Conservation (phyloP, 306 rosid genomes). For the Cucurbita ficifolia region DNA sequence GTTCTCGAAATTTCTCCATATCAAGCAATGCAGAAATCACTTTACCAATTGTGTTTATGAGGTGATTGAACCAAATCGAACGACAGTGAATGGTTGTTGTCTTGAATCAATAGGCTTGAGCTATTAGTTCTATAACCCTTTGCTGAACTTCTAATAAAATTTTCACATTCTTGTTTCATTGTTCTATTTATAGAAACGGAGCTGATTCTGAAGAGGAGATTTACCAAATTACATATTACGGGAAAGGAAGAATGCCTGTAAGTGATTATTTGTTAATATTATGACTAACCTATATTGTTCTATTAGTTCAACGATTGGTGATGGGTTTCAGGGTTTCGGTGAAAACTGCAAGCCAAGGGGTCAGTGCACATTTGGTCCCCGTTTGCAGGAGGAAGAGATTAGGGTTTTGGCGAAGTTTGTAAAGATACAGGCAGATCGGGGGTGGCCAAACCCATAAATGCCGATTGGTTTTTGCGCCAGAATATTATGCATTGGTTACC, state of each 20-base stretch:
- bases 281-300: too few relatives aligned
- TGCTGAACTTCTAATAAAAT: too few relatives aligned
- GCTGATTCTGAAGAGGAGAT: constrained; percentile 71
- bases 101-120: background rate
- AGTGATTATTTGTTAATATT: constrained; percentile 7
- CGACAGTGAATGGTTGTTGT: background rate
- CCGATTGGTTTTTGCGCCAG: background rate
- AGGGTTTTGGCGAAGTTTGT: constrained; percentile 75
- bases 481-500: background rate
- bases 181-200: constrained; percentile 48
- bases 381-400: constrained; percentile 75
- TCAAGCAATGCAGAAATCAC: too few relatives aligned
- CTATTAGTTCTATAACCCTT: background rate
- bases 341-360: constrained; percentile 80
- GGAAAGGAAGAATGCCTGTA: constrained; percentile 89
- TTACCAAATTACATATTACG: constrained; percentile 62
- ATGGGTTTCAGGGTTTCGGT: constrained; percentile 54
- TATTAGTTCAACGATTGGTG: background rate
- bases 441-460: constrained; percentile 41
- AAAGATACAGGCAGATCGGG: constrained; percentile 76
- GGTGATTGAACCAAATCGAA: background rate
- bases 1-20: too few relatives aligned
- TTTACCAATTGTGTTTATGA: background rate
- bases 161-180: too few relatives aligned
- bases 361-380: constrained; percentile 92